phyloP scores from a whole-genome alignment of 2,329 filamentous ascomycete genomes.

The Verticillium tricorpus region DNA sequence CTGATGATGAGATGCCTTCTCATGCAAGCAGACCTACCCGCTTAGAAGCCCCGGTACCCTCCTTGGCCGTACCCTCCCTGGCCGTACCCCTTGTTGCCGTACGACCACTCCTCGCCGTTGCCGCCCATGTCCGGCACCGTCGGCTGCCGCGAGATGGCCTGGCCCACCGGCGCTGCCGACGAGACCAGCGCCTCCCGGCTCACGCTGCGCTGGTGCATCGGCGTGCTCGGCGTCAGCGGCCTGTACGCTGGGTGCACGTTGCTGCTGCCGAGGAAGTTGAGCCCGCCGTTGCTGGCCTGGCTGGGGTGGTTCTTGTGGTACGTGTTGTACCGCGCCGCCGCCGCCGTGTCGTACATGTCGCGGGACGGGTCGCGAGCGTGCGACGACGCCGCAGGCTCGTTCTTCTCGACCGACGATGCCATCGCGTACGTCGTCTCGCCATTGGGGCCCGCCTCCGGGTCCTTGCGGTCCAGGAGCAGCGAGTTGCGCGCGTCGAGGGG shows the following conservation, averaged over 20 bases:
- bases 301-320: slow-evolving; percentile 14
- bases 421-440: slow-evolving; percentile 39
- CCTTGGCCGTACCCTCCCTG: neutral
- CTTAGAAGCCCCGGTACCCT: slow-evolving; percentile 10
- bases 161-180: slow-evolving; percentile 34
- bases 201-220: slow-evolving; percentile 19
- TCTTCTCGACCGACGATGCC: slow-evolving; percentile 31
- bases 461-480: slow-evolving; percentile 62
- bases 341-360: slow-evolving; percentile 21
- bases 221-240: slow-evolving; percentile 30
- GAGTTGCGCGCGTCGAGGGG: slow-evolving; percentile 84
- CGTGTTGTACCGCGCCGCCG: slow-evolving; percentile 18
- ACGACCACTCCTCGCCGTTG: slow-evolving; percentile 2
- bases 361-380: slow-evolving; percentile 23
- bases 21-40: neutral
- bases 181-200: slow-evolving; percentile 33
- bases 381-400: slow-evolving; percentile 18
- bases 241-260: slow-evolving; percentile 21
- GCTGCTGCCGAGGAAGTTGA: slow-evolving; percentile 11
- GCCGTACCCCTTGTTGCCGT: neutral
- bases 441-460: slow-evolving; percentile 23
- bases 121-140: slow-evolving; percentile 22
- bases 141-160: slow-evolving; percentile 22
- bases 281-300: slow-evolving; percentile 4
- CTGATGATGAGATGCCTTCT: neutral